Evolutionary conservation across 306 rosid species (phyloP).

Genomic region (Fagus crenata): DNA sequence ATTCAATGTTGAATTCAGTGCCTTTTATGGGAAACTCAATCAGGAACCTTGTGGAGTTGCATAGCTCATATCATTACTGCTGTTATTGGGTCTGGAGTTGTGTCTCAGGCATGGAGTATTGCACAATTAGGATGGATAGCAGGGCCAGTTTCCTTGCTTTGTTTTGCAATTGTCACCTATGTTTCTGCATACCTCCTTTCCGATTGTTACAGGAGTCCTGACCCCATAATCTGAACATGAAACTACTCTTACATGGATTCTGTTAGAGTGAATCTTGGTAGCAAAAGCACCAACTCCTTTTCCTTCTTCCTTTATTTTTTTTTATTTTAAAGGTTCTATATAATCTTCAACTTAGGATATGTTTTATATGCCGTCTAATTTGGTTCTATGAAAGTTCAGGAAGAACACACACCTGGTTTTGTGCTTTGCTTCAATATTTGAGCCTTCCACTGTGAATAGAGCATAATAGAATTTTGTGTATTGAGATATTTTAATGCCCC

Average conservation of each 20-base stretch:
- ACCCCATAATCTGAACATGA: constrained; percentile 53
- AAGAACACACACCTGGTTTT: too few relatives aligned
- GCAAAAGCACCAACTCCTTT: neutral
- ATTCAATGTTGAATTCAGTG: too few relatives aligned
- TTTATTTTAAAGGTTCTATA: neutral
- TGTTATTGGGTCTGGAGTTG: constrained; percentile 69
- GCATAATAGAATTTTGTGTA: too few relatives aligned
- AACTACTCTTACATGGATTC: constrained; percentile 56
- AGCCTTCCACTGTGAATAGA: too few relatives aligned
- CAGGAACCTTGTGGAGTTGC: too few relatives aligned
- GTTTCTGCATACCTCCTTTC: constrained; percentile 55
- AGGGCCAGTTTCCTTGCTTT: constrained; percentile 51
- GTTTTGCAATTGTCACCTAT: constrained; percentile 52
- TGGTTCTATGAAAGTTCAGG: too few relatives aligned
- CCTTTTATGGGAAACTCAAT: too few relatives aligned
- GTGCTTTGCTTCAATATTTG: too few relatives aligned
- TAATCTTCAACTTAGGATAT: too few relatives aligned
- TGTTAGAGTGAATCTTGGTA: constrained; percentile 61
- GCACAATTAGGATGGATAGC: constrained; percentile 68
- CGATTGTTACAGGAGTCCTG: constrained; percentile 62
- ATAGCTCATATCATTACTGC: constrained; percentile 26
- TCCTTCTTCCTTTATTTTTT: neutral
- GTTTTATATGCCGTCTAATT: too few relatives aligned
- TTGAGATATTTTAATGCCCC: too few relatives aligned
- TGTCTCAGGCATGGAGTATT: constrained; percentile 74